A percentile compares a stretch with the other conserved stretches of the same genome.
Evolutionary conservation across 352 stramenopile species (phyloP).

Genomic region (Blastocystis sp.): DNA sequence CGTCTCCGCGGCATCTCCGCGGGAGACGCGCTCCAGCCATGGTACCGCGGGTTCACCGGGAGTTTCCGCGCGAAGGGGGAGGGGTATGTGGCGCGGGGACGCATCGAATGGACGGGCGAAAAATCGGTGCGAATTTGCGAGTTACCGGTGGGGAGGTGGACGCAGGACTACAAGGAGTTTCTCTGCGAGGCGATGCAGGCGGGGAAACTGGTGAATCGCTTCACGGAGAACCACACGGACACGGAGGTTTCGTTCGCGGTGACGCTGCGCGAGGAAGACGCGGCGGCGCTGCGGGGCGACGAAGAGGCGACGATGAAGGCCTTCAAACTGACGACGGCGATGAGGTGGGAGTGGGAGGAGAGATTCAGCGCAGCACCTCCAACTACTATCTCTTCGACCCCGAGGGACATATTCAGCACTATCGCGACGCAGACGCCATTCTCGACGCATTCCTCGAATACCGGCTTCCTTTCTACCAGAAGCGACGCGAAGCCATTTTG

Average conservation of each 20-base stretch:
- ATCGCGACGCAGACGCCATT: conserved; percentile 75
- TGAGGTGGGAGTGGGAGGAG: conserved; percentile 79
- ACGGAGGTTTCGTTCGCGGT: conserved; percentile 73
- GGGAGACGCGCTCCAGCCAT: conserved; percentile 75
- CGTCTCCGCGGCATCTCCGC: conserved; percentile 65
- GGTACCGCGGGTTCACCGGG: conserved; percentile 86
- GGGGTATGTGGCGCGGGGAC: conserved; percentile 69
- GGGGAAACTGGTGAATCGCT: conserved; percentile 66
- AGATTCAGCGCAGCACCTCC: conserved; percentile 77
- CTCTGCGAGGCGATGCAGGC: conserved; percentile 77
- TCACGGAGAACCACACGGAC: conserved; percentile 92
- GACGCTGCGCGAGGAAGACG: conserved; percentile 65
- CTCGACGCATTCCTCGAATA: conserved; percentile 82
- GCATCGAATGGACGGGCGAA: conserved; percentile 71
- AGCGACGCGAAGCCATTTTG: conserved; percentile 71
- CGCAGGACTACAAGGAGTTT: conserved; percentile 94
- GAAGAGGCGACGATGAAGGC: conserved; percentile 60
- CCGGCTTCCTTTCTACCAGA: conserved; percentile 74
- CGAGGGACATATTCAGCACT: conserved; percentile 78
- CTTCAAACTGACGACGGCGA: conserved; percentile 63
- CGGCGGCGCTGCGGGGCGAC: conserved; percentile 73
- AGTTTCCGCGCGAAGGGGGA: conserved; percentile 68
- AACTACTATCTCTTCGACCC: conserved; percentile 95
- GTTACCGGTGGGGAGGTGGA: conserved; percentile 89
- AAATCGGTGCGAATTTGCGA: conserved; percentile 88